phyloP scores from a whole-genome alignment of 1,284 basidiomycete species.

The Rhodotorula sp. region DNA sequence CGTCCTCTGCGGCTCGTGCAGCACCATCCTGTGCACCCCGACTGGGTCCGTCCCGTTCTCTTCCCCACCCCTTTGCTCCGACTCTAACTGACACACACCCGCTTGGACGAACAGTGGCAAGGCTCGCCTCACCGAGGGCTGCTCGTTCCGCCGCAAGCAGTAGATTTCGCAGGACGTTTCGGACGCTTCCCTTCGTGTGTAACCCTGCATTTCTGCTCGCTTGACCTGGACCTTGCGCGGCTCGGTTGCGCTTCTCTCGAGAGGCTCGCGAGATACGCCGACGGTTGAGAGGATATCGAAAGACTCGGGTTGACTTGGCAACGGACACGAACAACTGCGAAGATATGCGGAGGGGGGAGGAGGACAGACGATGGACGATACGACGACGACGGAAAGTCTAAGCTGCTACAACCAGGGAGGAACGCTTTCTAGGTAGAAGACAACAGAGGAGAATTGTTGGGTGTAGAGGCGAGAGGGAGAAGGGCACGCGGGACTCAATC shows the following conservation, averaged over 20 bases:
- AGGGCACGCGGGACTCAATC: neutral
- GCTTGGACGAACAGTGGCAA: slow-evolving; percentile 1
- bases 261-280: too few species aligned
- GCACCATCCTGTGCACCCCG: slow-evolving; percentile 94
- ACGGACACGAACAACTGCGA: too few species aligned
- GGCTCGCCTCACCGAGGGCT: slow-evolving; percentile 22
- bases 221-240: neutral
- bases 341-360: too few species aligned
- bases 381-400: too few species aligned
- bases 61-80: too few species aligned
- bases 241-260: neutral
- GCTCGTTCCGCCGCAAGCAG: slow-evolving; percentile 39
- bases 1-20: slow-evolving; percentile 88
- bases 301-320: too few species aligned
- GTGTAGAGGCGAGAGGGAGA: too few species aligned
- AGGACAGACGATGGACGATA: too few species aligned
- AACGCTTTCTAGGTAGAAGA: too few species aligned
- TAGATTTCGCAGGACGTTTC: slow-evolving; percentile 16
- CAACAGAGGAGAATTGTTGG: too few species aligned
- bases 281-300: too few species aligned
- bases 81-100: neutral
- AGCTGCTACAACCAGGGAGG: too few species aligned
- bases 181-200: neutral
- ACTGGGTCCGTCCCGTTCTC: slow-evolving; percentile 72
- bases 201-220: neutral